A percentile compares a stretch with the other conserved stretches of the same genome.
Evolutionary conservation across 225 moss, liverwort and hornwort species (phyloP).

Genomic region (Pseudisothecium myosuroides): DNA sequence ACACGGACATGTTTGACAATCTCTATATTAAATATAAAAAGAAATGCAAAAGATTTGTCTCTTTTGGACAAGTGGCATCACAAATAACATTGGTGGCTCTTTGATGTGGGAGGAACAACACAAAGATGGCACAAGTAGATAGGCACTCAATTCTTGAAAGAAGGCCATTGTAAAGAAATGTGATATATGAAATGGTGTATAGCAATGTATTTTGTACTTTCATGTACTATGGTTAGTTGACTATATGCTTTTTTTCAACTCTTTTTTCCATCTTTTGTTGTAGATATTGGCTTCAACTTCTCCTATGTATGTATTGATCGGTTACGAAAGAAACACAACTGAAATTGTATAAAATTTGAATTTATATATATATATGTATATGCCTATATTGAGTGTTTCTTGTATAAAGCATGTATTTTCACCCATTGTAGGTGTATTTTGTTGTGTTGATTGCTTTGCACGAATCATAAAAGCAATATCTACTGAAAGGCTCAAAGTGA

Average conservation of each 20-base stretch:
- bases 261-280: not conserved
- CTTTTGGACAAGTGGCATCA: not conserved
- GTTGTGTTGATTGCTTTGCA: not conserved
- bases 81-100: not conserved
- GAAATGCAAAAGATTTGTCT: not conserved
- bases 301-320: accelerated
- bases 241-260: not conserved
- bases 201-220: not conserved
- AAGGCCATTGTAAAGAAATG: not conserved
- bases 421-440: not conserved
- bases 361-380: too few relatives aligned
- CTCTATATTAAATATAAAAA: not conserved
- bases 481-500: not conserved
- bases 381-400: accelerated
- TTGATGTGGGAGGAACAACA: too few relatives aligned
- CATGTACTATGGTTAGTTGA: too few relatives aligned
- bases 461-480: not conserved
- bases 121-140: not conserved
- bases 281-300: not conserved
- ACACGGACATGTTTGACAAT: accelerated
- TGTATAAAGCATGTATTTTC: not conserved
- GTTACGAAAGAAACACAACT: not conserved
- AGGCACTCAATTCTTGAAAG: not conserved
- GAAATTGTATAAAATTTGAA: not conserved
- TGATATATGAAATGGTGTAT: not conserved